phyloP scores from a whole-genome alignment of 2,329 filamentous ascomycete genomes.

The Septoria petroselini region DNA sequence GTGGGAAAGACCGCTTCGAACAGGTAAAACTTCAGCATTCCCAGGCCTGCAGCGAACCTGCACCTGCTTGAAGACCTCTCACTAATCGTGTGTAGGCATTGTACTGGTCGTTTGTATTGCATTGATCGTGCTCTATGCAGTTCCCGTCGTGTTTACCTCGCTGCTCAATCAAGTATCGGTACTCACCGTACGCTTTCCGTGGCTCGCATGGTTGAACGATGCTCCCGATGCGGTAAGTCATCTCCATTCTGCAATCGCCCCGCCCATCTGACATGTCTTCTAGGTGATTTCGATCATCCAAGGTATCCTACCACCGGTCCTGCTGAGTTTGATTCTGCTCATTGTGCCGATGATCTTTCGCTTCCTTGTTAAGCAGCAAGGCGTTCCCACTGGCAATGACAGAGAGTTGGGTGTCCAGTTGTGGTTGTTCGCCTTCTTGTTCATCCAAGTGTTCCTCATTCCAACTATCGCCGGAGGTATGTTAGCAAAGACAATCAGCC shows the following conservation, averaged over 20 bases:
- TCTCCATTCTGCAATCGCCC: too few species aligned
- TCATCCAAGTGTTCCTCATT: conserved; percentile 89
- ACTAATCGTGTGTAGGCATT: conserved; percentile 37
- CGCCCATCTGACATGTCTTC: too few species aligned
- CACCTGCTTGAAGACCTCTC: too few species aligned
- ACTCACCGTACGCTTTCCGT: conserved; percentile 63
- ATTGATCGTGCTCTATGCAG: conserved; percentile 84
- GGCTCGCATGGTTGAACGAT: conserved; percentile 66
- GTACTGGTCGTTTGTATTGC: conserved; percentile 64
- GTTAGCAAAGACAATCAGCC: conserved; percentile 53
- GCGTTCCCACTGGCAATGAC: conserved; percentile 77
- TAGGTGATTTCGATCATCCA: conserved; percentile 65
- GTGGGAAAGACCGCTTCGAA: conserved; percentile 84
- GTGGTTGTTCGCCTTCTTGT: conserved; percentile 92
- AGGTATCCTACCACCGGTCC: conserved; percentile 77
- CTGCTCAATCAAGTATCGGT: conserved; percentile 72
- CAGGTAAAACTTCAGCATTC: conserved; percentile 35
- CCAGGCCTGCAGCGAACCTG: neutral
- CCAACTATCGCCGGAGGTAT: conserved; percentile 81
- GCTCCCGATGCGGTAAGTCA: conserved; percentile 53
- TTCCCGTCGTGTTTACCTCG: conserved; percentile 86
- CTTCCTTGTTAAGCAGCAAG: conserved; percentile 69
- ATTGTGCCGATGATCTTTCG: conserved; percentile 76
- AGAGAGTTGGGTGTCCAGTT: conserved; percentile 79
- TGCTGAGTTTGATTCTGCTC: conserved; percentile 75